Percentiles rank a stretch among this genome's conserved stretches.
These are phyloP conservation scores for Gossypium sturtianum DNA, from an alignment of 345 rosid species.

Conservation along the genomic window DNA sequence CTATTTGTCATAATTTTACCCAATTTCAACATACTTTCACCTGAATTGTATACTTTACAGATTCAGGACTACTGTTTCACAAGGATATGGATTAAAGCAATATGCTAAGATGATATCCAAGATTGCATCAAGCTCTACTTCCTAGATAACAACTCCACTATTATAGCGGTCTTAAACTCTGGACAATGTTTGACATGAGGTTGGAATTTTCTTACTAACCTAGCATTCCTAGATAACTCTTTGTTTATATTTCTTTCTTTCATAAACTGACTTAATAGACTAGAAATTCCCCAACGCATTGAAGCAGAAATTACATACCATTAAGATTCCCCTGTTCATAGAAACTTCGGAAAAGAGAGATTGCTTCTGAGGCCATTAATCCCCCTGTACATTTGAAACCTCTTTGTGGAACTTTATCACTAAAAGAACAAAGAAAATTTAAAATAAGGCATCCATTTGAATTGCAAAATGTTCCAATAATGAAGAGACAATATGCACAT, in stretches of 20 bases:
- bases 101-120: not conserved
- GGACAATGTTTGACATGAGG: not conserved
- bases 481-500: too few species aligned
- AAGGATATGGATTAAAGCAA: too few species aligned
- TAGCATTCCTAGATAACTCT: not conserved
- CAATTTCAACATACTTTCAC: too few species aligned
- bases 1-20: too few species aligned
- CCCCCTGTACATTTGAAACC: conserved; percentile 59
- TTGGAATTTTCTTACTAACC: not conserved
- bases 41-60: too few species aligned
- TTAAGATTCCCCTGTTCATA: conserved; percentile 89
- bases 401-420: conserved; percentile 30
- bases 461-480: conserved; percentile 3
- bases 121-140: not conserved
- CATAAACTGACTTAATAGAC: not conserved
- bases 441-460: not conserved
- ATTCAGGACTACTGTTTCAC: too few species aligned
- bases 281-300: not conserved
- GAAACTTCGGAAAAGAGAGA: conserved; percentile 56
- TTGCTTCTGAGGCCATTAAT: conserved; percentile 70
- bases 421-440: conserved; percentile 11
- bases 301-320: conserved; percentile 36
- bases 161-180: not conserved
- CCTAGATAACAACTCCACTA: not conserved
- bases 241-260: not conserved